phyloP scores from a whole-genome alignment of 2,329 filamentous ascomycete species.

The Hansfordia pulvinata region DNA sequence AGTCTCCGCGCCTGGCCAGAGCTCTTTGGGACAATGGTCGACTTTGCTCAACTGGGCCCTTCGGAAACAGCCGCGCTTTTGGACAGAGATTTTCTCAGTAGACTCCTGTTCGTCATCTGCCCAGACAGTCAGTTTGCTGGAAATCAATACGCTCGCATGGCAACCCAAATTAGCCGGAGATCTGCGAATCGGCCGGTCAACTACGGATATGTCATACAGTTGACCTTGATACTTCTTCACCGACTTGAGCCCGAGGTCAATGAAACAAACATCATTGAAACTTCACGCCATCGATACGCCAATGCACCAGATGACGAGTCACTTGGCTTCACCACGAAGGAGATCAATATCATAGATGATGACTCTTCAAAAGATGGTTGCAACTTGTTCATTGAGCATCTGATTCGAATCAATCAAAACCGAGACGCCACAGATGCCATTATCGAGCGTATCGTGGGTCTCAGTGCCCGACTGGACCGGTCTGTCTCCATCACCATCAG shows the following conservation, averaged over 20 bases:
- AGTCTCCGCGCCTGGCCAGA: slow-evolving; percentile 60
- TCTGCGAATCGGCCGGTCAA: slow-evolving; percentile 34
- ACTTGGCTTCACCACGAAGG: slow-evolving; percentile 30
- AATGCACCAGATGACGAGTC: slow-evolving; percentile 15
- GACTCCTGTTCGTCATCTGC: slow-evolving; percentile 43
- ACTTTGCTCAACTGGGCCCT: slow-evolving; percentile 49
- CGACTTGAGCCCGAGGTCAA: slow-evolving; percentile 25
- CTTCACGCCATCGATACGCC: slow-evolving; percentile 23
- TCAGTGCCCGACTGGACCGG: slow-evolving; percentile 33
- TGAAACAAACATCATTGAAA: slow-evolving; percentile 22
- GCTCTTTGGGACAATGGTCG: slow-evolving; percentile 56
- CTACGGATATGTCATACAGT: slow-evolving; percentile 36
- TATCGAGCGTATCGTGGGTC: slow-evolving; percentile 39
- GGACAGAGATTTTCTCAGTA: slow-evolving; percentile 44
- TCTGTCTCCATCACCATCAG: slow-evolving; percentile 39
- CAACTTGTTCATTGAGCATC: slow-evolving; percentile 51
- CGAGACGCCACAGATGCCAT: slow-evolving; percentile 37
- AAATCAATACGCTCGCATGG: slow-evolving; percentile 41
- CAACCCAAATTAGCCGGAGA: slow-evolving; percentile 36
- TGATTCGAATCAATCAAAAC: slow-evolving; percentile 50
- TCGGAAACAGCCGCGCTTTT: slow-evolving; percentile 45
- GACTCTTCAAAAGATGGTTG: slow-evolving; percentile 22
- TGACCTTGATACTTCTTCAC: slow-evolving; percentile 31
- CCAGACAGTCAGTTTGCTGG: slow-evolving; percentile 41
- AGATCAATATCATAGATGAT: slow-evolving; percentile 30